phyloP scores from a whole-genome alignment of 2,329 filamentous ascomycete genomes.

The Pyrenochaeta sp. region DNA sequence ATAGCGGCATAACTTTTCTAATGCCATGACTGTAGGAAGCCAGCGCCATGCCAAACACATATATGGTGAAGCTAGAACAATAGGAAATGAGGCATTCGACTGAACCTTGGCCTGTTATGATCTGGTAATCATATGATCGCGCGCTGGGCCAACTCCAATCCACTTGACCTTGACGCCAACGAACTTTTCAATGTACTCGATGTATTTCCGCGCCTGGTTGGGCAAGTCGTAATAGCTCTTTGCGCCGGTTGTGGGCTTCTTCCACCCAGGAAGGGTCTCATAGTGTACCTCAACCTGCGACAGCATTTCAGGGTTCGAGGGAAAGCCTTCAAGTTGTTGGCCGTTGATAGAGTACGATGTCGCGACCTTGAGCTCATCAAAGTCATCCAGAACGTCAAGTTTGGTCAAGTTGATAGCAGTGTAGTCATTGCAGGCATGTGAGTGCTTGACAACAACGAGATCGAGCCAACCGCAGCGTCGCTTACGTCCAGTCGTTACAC shows the following conservation, averaged over 20 bases:
- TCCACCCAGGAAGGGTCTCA: conserved; percentile 74
- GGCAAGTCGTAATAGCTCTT: conserved; percentile 71
- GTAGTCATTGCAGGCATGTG: conserved; percentile 71
- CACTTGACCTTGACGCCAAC: conserved; percentile 70
- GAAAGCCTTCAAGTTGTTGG: conserved; percentile 68
- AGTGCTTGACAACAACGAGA: conserved; percentile 74
- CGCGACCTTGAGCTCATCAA: conserved; percentile 77
- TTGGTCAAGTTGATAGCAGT: conserved; percentile 71
- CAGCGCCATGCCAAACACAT: conserved; percentile 4
- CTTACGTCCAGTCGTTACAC: conserved; percentile 66
- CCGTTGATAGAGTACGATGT: conserved; percentile 72
- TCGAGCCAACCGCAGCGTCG: conserved; percentile 73
- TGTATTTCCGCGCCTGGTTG: conserved; percentile 69
- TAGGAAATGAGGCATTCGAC: conserved; percentile 6
- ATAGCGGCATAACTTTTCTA: not conserved
- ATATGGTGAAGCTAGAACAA: not conserved
- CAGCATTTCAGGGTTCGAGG: conserved; percentile 67
- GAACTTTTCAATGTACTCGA: conserved; percentile 73
- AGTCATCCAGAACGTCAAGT: conserved; percentile 76
- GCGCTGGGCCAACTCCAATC: conserved; percentile 72
- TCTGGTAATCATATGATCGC: conserved; percentile 70
- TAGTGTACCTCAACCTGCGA: conserved; percentile 71
- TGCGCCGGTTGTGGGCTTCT: conserved; percentile 67
- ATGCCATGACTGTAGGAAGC: not conserved
- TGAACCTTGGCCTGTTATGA: conserved; percentile 29